Evolutionary conservation across 345 rosid genomes (phyloP), one percentile per base, ranked within the genome.

Genomic region (Citropsis articulata): DNA sequence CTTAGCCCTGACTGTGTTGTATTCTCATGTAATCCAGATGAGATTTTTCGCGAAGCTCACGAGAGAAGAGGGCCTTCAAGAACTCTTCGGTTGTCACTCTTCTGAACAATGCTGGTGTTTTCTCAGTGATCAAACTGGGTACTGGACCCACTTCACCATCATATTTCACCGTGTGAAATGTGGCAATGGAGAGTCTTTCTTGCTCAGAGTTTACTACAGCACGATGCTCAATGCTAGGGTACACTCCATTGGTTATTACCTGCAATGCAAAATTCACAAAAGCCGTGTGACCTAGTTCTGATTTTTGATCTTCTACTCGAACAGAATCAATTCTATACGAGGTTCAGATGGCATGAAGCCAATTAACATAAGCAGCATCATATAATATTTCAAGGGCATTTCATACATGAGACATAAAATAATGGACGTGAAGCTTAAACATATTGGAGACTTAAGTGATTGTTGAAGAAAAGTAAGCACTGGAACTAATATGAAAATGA

Each of bases 1-100:
- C 68, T 38, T 4, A 45, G 50, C 18, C 50, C 14, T 45, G 50
- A 45, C 18, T 16, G 5, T 45, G 50, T 13, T 45, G 50, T 13
- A 76, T 80, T 65, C 84, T 78, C 81, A 87, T 60, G 40, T 8
- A 24, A 71, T 90, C 89, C 66, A 90, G 85, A 42, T 82, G 78
- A 48, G 86, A 75, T 77, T 84, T 90, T 0, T 84, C 84, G 14
- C 57, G 63, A 40, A 85, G 90, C 78, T 87, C 74, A 21, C 80
- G 85, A 66, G 85, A 33, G 73, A 87, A 88, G 62, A 86, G 57
- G 53, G 86, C 83, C 27, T 67, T 86, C 75, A 83, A 63, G 83
- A 45, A 45, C 14, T 45, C 18, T 45, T 45, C 50, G 13, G 50
- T 45, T 45, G 14, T 45, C 50, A 45, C 73, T 35, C 72, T 87